These are phyloP conservation scores for Neurospora sp. DNA, from an alignment of 495 filamentous ascomycete genomes.

Conservation along the genomic window DNA sequence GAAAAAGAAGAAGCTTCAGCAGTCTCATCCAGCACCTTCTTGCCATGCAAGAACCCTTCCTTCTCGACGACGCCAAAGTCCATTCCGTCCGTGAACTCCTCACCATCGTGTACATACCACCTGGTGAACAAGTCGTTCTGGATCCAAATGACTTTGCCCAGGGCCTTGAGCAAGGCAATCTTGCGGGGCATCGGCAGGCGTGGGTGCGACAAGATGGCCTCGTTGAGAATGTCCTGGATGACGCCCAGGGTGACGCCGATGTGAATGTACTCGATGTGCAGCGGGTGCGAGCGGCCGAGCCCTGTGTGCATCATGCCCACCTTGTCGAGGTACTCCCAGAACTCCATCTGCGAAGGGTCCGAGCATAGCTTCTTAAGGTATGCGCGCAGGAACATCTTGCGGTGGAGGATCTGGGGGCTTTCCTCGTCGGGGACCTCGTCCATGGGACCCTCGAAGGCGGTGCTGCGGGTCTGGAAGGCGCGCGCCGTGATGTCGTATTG, in stretches of 20 bases:
- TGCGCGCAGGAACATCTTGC: constrained; percentile 66
- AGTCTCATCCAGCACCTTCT: constrained; percentile 28
- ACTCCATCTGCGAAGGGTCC: constrained; percentile 61
- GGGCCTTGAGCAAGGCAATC: constrained; percentile 55
- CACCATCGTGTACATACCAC: constrained; percentile 63
- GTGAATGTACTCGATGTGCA: constrained; percentile 71
- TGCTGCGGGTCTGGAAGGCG: constrained; percentile 56
- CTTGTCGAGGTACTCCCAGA: constrained; percentile 72
- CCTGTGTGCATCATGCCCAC: constrained; percentile 68
- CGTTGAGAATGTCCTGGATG: constrained; percentile 63
- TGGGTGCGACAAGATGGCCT: constrained; percentile 63
- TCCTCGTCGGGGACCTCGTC: constrained; percentile 52
- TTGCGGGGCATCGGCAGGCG: constrained; percentile 52
- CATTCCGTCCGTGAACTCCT: constrained; percentile 54
- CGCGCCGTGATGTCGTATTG: constrained; percentile 67
- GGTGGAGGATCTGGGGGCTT: constrained; percentile 59
- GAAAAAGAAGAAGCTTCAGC: constrained; percentile 2
- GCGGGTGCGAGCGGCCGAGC: constrained; percentile 48
- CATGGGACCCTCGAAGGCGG: constrained; percentile 50
- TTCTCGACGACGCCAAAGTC: constrained; percentile 45
- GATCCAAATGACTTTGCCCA: constrained; percentile 54
- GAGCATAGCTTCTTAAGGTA: constrained; percentile 61
- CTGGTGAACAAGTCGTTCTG: constrained; percentile 73
- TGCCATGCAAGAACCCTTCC: constrained; percentile 49
- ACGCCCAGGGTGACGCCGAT: constrained; percentile 57